phyloP scores from a whole-genome alignment of 352 stramenopile genomes.

The Phytophthora europaea region DNA sequence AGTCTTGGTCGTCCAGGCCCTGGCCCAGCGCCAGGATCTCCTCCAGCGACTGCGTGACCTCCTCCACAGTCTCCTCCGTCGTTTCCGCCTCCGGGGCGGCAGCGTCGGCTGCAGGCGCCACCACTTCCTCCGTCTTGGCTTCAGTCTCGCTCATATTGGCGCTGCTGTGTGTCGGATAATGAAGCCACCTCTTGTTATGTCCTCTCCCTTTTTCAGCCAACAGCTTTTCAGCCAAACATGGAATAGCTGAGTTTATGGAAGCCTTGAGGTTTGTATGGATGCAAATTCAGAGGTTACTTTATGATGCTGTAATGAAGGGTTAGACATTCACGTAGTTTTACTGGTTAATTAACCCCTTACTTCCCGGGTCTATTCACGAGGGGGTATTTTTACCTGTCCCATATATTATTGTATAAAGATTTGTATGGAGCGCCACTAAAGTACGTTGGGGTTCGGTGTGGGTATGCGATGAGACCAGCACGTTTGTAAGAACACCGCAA shows the following conservation, averaged over 20 bases:
- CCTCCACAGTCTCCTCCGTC: slow-evolving; percentile 51
- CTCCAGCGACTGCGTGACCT: slow-evolving; percentile 85
- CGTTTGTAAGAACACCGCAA: too few species aligned
- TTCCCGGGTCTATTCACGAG: too few species aligned
- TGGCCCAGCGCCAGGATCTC: slow-evolving; percentile 86
- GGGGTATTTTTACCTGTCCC: too few species aligned
- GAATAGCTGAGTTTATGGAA: background rate
- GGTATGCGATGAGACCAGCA: too few species aligned
- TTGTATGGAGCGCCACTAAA: too few species aligned
- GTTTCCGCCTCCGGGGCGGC: slow-evolving; percentile 11
- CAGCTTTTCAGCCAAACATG: slow-evolving; percentile 1
- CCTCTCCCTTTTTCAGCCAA: slow-evolving; percentile 26
- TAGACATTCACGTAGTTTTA: too few species aligned
- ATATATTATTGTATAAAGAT: too few species aligned
- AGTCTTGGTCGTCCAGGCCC: slow-evolving; percentile 88
- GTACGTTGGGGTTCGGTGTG: too few species aligned
- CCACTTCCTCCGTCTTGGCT: slow-evolving; percentile 28
- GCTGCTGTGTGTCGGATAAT: slow-evolving; percentile 11
- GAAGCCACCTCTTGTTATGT: slow-evolving; percentile 11
- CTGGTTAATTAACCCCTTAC: too few species aligned
- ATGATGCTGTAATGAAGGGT: too few species aligned
- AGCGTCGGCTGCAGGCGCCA: background rate
- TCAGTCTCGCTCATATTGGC: slow-evolving; percentile 40
- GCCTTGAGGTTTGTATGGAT: background rate
- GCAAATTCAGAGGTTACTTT: background rate